Evolutionary conservation across 2,329 filamentous ascomycete species (phyloP).

Genomic region (Teratosphaeria pseudoeucalypti): DNA sequence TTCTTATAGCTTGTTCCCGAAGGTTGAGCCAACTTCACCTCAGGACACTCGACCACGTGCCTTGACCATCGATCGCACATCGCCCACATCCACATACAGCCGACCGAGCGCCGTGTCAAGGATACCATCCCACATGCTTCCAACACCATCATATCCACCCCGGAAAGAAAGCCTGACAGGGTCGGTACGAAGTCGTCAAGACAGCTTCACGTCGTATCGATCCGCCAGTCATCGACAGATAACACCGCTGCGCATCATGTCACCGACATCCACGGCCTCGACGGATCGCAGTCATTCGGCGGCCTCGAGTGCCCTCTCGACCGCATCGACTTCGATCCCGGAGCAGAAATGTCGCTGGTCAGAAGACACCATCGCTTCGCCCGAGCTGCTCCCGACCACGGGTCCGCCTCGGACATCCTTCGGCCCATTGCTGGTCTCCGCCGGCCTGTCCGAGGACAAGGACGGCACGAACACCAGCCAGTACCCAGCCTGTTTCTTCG

Average conservation of each 20-base stretch:
- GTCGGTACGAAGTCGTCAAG: slow-evolving; percentile 17
- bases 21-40: background rate
- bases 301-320: background rate
- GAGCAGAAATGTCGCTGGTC: slow-evolving; percentile 14
- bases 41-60: background rate
- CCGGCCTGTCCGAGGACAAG: slow-evolving; percentile 1
- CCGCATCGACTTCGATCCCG: slow-evolving; percentile 1
- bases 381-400: slow-evolving; percentile 9
- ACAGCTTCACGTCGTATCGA: slow-evolving; percentile 16
- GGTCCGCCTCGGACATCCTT: slow-evolving; percentile 14
- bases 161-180: slow-evolving; percentile 17
- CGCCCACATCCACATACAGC: slow-evolving; percentile 4
- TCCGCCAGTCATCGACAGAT: slow-evolving; percentile 1
- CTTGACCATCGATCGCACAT: background rate
- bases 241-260: slow-evolving; percentile 17
- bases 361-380: slow-evolving; percentile 19
- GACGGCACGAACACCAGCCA: slow-evolving; percentile 7
- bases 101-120: background rate
- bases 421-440: slow-evolving; percentile 9
- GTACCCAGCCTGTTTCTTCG: slow-evolving; percentile 24
- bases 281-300: background rate
- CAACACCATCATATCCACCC: slow-evolving; percentile 14
- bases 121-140: slow-evolving; percentile 6
- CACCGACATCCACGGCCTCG: slow-evolving; percentile 3
- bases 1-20: slow-evolving; percentile 20